These are phyloP conservation scores for Posidonia australis DNA, from an alignment of 106 monocot species.

Conservation along the genomic window DNA sequence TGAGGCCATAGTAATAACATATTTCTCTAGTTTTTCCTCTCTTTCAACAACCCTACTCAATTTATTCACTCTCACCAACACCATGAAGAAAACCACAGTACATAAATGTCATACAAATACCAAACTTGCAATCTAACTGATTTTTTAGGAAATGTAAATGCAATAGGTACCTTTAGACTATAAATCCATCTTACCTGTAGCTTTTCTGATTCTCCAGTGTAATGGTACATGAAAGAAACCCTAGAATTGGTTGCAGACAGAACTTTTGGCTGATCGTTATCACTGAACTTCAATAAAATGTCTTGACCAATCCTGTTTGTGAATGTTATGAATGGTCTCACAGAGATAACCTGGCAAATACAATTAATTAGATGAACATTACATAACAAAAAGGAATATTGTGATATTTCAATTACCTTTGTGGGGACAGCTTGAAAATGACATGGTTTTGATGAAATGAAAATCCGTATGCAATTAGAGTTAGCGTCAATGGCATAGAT, in stretches of 20 bases:
- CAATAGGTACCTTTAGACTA: no score
- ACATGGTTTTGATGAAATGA: conserved; percentile 81
- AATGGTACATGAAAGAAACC: conserved; percentile 52
- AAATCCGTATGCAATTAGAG: conserved; percentile 59
- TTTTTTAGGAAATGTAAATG: no score
- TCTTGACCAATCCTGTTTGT: conserved; percentile 80
- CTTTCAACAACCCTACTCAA: no score
- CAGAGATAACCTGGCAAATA: conserved; percentile 47
- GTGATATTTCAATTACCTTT: conserved; percentile 44
- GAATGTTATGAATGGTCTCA: conserved; percentile 88
- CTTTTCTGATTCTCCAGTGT: conserved; percentile 38
- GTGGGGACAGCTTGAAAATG: conserved; percentile 83
- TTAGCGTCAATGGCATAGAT: conserved; percentile 68
- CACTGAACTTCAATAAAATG: conserved; percentile 55
- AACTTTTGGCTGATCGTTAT: conserved; percentile 49
- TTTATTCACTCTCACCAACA: no score
- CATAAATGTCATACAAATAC: no score
- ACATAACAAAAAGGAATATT: neutral
- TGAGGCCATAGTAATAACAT: no score
- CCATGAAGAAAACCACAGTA: no score
- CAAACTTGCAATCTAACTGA: no score
- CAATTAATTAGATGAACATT: neutral
- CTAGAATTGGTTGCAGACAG: conserved; percentile 52
- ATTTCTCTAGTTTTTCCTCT: no score
- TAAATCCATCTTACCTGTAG: conserved; percentile 38